These are phyloP conservation scores for Oenanthe sinensis DNA, from an alignment of 129 eudicot genomes.

Conservation along the genomic window DNA sequence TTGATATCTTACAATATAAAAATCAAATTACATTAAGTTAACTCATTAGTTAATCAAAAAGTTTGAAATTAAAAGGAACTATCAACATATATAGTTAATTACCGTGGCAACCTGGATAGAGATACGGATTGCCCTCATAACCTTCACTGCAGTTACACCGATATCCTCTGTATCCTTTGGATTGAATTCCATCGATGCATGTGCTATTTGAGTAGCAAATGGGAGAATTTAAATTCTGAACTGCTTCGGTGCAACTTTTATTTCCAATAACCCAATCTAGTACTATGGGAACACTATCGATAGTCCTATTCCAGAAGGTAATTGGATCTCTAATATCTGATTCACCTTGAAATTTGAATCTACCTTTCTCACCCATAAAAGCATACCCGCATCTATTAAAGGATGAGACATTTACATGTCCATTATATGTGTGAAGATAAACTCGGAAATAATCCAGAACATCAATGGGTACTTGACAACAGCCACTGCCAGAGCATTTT, in stretches of 20 bases:
- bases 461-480: constrained; percentile 24
- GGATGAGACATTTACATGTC: constrained; percentile 8
- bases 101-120: constrained; percentile 50
- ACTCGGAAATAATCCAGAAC: neutral
- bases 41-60: neutral
- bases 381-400: constrained; percentile 38
- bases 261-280: constrained; percentile 51
- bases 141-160: constrained; percentile 33
- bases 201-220: constrained; percentile 29
- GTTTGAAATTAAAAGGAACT: neutral
- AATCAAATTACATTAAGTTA: neutral
- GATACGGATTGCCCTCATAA: constrained; percentile 47
- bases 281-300: constrained; percentile 31
- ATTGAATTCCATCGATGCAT: neutral
- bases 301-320: constrained; percentile 18
- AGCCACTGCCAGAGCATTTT: constrained; percentile 33
- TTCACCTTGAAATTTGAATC: constrained; percentile 28
- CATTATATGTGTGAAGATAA: constrained; percentile 3
- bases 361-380: constrained; percentile 43
- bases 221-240: constrained; percentile 11
- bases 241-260: constrained; percentile 24
- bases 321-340: constrained; percentile 30
- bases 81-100: neutral
- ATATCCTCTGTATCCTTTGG: constrained; percentile 30
- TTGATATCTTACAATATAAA: constrained; percentile 21